Conservation (phyloP, 2,329 filamentous ascomycete species). For the Colletotrichum camelliae region DNA sequence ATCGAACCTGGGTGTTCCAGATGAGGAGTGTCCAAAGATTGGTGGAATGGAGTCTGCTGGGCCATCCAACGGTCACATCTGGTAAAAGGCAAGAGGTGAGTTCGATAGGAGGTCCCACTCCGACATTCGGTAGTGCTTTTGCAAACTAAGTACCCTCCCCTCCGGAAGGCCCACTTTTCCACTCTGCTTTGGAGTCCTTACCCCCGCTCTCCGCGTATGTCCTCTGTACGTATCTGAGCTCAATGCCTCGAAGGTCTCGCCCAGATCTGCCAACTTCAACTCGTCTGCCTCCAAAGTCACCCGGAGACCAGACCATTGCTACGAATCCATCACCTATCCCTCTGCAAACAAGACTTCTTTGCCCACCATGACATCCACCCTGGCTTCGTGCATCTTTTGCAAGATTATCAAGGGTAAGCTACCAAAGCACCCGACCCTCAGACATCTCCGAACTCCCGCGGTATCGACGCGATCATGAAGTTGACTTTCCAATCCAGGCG, state of each 20-base stretch:
- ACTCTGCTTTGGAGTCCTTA: neutral
- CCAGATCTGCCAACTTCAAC: neutral
- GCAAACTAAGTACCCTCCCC: conserved; percentile 20
- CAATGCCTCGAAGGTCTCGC: neutral
- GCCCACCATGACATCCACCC: conserved; percentile 38
- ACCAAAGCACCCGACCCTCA: neutral
- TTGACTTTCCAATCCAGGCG: conserved; percentile 61
- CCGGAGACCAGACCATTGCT: neutral
- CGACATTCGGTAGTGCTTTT: conserved; percentile 26
- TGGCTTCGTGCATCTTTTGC: conserved; percentile 91
- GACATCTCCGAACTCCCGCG: conserved; percentile 4
- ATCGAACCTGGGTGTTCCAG: conserved; percentile 30
- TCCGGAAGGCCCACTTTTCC: neutral
- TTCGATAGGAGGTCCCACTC: conserved; percentile 69
- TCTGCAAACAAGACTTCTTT: neutral
- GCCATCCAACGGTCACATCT: conserved; percentile 66
- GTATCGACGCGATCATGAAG: neutral
- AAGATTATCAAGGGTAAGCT: conserved; percentile 88
- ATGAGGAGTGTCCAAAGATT: conserved; percentile 42
- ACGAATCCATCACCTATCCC: neutral
- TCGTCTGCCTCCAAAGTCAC: neutral
- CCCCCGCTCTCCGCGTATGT: neutral
- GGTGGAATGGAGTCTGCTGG: conserved; percentile 43
- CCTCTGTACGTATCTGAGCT: neutral
- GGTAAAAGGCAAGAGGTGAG: conserved; percentile 74